Evolutionary conservation across 23 red algal genomes (phyloP), one percentile per base, ranked within the genome.

Genomic region (Chondrus crispus): DNA sequence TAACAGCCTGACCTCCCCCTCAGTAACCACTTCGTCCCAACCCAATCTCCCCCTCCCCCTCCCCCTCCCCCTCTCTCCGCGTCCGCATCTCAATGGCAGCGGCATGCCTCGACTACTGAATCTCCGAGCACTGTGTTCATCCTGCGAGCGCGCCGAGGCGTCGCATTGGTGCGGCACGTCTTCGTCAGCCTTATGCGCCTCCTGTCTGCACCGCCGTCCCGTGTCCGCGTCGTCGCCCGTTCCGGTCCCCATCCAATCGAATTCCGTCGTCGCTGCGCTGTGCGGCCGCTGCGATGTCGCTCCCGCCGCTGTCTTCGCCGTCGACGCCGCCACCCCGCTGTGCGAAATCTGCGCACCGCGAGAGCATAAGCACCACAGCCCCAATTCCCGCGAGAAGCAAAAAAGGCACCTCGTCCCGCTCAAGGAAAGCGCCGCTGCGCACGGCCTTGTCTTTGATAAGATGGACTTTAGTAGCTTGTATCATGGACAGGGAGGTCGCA

Each of bases 111-210:
- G 84, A 18, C 66, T 87, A 43, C 84, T 87, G 47, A 87, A 87
- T 66, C 69, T 87, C 14, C 84, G 84, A 49, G 84, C 84, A 12
- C 44, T 87, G 66, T 87, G 84, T 48, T n/a, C 66, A 7, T 9
- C 24, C 29, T 87, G 84, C 84, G 84, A 87, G 66, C 33, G 66
- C 24, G 84, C 84, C 44, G 84, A 87, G 62, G 84, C 84, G 62
- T 41, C 41, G 24, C 28, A 52, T 29, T 87, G 84, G 84, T 26
- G 66, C 66, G 42, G 32, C 22, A 3, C 40, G 1, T 4, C 46
- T 41, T 20, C 41, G 3, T 68, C 43, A 2, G 60, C 84, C 35
- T 49, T 87, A 38, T 87, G 84, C 84, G 26, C 63, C 66, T 49
- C 60, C 16, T 87, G 84, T n/a, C 60, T 66, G 26, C 60, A n/a